A percentile compares a stretch with the other conserved stretches of the same genome.
phyloP scores from a whole-genome alignment of 768 basidiomycete species.

The Pluteus cervinus region DNA sequence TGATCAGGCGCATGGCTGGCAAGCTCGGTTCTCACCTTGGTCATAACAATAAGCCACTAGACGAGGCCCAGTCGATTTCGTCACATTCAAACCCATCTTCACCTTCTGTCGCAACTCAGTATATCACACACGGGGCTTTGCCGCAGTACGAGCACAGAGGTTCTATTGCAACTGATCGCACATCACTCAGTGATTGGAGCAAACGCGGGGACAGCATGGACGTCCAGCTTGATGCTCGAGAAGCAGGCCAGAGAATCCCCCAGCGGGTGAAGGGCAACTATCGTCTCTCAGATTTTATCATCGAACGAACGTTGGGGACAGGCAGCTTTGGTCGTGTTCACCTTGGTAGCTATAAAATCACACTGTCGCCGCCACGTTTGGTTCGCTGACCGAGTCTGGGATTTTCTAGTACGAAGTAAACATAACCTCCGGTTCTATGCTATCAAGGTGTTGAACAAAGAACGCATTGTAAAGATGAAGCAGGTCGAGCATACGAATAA shows the following conservation, averaged over 20 bases:
- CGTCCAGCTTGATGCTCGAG: slow-evolving; percentile 13
- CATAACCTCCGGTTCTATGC: slow-evolving; percentile 96
- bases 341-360: no score
- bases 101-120: slow-evolving; percentile 1
- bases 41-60: slow-evolving; percentile 16
- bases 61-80: slow-evolving; percentile 13
- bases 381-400: slow-evolving; percentile 7
- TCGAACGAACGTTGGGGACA: slow-evolving; percentile 82
- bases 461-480: slow-evolving; percentile 86
- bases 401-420: slow-evolving; percentile 68
- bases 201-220: slow-evolving; percentile 31
- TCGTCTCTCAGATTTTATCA: slow-evolving; percentile 69
- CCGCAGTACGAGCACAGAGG: slow-evolving; percentile 49
- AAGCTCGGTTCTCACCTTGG: slow-evolving; percentile 37
- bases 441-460: slow-evolving; percentile 91
- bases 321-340: slow-evolving; percentile 98
- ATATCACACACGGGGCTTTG: slow-evolving; percentile 3
- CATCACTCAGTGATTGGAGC: slow-evolving; percentile 50
- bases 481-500: slow-evolving; percentile 98
- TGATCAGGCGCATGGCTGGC: slow-evolving; percentile 49
- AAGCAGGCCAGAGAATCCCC: slow-evolving; percentile 10
- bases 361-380: neutral
- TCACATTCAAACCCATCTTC: slow-evolving; percentile 23
- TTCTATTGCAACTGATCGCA: slow-evolving; percentile 65
- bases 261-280: slow-evolving; percentile 50